Percentiles rank a stretch among this genome's conserved stretches.
Evolutionary conservation across 2,329 filamentous ascomycete genomes (phyloP).

Genomic region (Colletotrichum limetticola): DNA sequence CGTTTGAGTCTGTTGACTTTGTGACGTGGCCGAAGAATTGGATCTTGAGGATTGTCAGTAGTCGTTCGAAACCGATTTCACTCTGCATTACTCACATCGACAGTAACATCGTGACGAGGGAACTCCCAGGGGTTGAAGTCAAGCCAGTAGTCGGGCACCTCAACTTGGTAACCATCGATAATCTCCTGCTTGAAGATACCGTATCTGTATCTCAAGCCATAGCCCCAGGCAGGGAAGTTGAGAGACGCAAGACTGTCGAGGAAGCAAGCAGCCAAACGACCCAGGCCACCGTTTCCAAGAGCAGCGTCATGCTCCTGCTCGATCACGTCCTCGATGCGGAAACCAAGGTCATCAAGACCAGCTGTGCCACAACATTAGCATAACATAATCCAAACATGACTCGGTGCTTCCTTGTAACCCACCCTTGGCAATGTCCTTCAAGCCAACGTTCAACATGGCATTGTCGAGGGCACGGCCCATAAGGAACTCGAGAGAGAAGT

Average conservation of each 20-base stretch:
- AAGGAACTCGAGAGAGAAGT: constrained; percentile 95
- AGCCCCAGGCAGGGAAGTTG: constrained; percentile 97
- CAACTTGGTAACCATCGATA: constrained; percentile 96
- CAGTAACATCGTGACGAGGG: constrained; percentile 91
- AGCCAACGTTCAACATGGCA: constrained; percentile 94
- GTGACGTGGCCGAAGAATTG: constrained; percentile 93
- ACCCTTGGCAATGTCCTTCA: constrained; percentile 88
- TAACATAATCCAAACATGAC: background rate
- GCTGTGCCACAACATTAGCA: constrained; percentile 60
- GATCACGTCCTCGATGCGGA: constrained; percentile 96
- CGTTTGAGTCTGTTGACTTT: constrained; percentile 79
- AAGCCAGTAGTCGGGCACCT: constrained; percentile 98
- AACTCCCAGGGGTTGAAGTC: constrained; percentile 99
- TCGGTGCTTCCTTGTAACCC: constrained; percentile 40
- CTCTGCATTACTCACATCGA: constrained; percentile 71
- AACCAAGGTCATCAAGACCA: constrained; percentile 88
- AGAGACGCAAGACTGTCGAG: constrained; percentile 94
- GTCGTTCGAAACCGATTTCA: background rate
- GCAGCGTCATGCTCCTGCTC: constrained; percentile 95
- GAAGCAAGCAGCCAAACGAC: constrained; percentile 95
- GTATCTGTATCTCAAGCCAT: constrained; percentile 94
- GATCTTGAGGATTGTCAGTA: constrained; percentile 56
- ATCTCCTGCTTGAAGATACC: constrained; percentile 99
- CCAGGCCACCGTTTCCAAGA: constrained; percentile 94
- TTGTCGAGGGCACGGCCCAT: constrained; percentile 98